Conservation (phyloP, 768 basidiomycete genomes). For the Amanita rimosa region DNA sequence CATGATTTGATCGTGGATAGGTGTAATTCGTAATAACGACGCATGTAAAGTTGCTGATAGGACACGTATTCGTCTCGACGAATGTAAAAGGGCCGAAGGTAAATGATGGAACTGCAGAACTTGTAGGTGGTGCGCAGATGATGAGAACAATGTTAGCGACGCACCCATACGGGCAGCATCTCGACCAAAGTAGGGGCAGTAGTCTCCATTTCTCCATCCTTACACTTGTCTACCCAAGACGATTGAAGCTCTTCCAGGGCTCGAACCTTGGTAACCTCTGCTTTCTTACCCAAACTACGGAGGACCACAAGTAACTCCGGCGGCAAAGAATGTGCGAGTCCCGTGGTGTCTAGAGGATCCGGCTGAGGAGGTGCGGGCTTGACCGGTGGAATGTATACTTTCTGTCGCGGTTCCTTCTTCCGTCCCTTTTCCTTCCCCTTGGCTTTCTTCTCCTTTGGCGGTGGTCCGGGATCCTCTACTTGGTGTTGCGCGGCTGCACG, state of each 20-base stretch:
- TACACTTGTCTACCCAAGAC: constrained; percentile 51
- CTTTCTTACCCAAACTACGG: constrained; percentile 80
- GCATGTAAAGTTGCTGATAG: constrained; percentile 52
- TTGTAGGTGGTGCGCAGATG: constrained; percentile 1
- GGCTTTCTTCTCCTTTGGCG: constrained; percentile 30
- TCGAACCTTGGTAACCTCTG: constrained; percentile 69
- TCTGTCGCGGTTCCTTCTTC: constrained; percentile 67
- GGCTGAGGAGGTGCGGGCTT: constrained; percentile 65
- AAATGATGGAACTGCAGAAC: constrained; percentile 66
- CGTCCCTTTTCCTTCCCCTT: constrained; percentile 41
- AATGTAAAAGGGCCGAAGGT: constrained; percentile 71
- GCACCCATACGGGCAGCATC: constrained; percentile 87
- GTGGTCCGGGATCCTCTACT: constrained; percentile 20
- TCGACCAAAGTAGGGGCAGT: constrained; percentile 32
- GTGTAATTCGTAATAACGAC: constrained; percentile 47
- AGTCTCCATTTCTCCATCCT: constrained; percentile 29
- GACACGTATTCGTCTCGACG: constrained; percentile 62
- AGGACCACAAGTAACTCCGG: constrained; percentile 78
- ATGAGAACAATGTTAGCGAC: constrained; percentile 17
- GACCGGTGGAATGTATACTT: constrained; percentile 79
- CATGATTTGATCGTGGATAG: constrained; percentile 36
- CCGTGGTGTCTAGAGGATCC: constrained; percentile 82
- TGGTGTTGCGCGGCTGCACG: constrained; percentile 52
- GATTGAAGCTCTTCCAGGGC: constrained; percentile 77
- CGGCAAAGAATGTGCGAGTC: constrained; percentile 62